Percentiles rank a stretch among this genome's conserved stretches.
These are phyloP conservation scores for Zea mays DNA, from an alignment of 176 grass and related monocot genomes.

Conservation along the genomic window DNA sequence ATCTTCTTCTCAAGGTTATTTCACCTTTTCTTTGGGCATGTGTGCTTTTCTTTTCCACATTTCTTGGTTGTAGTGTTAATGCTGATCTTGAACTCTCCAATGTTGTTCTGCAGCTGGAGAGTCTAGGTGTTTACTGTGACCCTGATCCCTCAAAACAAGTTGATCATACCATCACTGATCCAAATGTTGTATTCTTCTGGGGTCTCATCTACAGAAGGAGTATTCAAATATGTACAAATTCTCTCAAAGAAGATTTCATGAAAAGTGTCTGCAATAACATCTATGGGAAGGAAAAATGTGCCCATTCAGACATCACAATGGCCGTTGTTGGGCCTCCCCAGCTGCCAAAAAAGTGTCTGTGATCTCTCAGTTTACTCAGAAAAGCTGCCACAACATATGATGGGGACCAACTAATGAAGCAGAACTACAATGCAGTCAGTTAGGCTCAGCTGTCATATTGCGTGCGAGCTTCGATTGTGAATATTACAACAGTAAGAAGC, in stretches of 20 bases:
- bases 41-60: conserved; percentile 11
- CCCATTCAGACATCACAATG: conserved; percentile 44
- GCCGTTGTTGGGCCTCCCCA: conserved; percentile 40
- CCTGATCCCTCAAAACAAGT: conserved; percentile 57
- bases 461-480: conserved; percentile 28
- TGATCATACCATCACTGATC: conserved; percentile 43
- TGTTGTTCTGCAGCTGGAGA: conserved; percentile 59
- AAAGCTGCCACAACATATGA: conserved; percentile 34
- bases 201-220: conserved; percentile 43
- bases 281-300: conserved; percentile 51
- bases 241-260: conserved; percentile 66
- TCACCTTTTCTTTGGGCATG: neutral
- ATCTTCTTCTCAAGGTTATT: conserved; percentile 69
- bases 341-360: conserved; percentile 50
- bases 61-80: conserved; percentile 26
- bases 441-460: conserved; percentile 18
- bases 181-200: conserved; percentile 67
- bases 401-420: conserved; percentile 41
- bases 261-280: conserved; percentile 49
- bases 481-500: no score
- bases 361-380: conserved; percentile 39
- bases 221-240: conserved; percentile 39
- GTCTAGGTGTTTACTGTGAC: conserved; percentile 49
- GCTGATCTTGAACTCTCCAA: conserved; percentile 33
- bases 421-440: conserved; percentile 28